Base-by-base conservation (phyloP, 495 filamentous ascomycete genomes). In the Staphylotrichum tortipilum region DNA sequence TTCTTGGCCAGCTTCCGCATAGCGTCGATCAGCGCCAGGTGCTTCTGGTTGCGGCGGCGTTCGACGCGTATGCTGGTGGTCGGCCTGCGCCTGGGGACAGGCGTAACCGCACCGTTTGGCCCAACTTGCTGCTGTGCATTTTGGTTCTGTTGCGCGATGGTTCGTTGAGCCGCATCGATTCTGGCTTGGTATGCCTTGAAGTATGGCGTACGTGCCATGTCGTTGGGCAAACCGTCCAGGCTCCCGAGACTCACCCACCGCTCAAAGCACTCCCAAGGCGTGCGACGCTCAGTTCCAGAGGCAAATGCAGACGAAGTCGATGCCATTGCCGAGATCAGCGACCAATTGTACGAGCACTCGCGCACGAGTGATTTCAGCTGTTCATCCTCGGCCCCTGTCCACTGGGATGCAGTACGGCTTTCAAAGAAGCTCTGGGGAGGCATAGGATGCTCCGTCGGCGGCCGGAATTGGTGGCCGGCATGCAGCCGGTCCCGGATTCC, bases 221-320 rank as follows among this genome's bases (percentile, higher is more conserved):
- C 92, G 33, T 79, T 79, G 15, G 89, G 89, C 30, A 95, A 68
- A 5, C 88, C 88, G 68, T 96, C 92, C 9, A 97, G 68, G 47
- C 83, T 80, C 10, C 94, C 81, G 9, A 97, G 70, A 47, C 83
- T 80, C 14, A 95, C 81, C 89, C 91, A 97, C 31, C 94, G 81
- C 63, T 98, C 92, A 59, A 97, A 98, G 60, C 92, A 98, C 68
- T 98, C 92, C 92, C 92, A 98, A 5, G 92, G 90, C 3, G 94
- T 97, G 42, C 92, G 78, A 47, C 92, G 80, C 60, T 96, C 94
- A 10, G 88, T 80, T 12, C 86, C 85, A 40, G 91, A 89, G 19
- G 83, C 79, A 60, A 84, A 94, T 26, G 78, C 55, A 4, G 87
- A 92, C 39, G 79, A 77, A n/a, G 81, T 76, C 0, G 80, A 77